Base-by-base conservation (phyloP, 2,329 filamentous ascomycete genomes). In the Nothopassalora personata region DNA sequence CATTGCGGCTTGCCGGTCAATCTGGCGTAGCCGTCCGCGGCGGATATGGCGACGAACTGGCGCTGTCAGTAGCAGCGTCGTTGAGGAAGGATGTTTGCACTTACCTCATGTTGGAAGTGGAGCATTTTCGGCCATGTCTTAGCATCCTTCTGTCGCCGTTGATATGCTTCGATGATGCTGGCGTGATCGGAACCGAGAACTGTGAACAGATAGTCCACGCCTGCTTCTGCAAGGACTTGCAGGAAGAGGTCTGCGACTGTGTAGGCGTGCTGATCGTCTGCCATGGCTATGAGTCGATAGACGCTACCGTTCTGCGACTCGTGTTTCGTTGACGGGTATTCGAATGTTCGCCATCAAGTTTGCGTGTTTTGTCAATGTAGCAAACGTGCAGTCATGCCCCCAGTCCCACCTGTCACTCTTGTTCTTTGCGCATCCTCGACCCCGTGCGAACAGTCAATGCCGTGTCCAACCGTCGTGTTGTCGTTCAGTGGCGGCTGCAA, bases 41-140 rank as follows among this genome's bases (percentile, higher is more conserved):
- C 90, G 57, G 87, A 90, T 68, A 91, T 82, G 28, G 88, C 88
- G 9, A 91, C 87, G 86, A 91, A 90, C 86, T 90, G 65, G 30
- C 46, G 5, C 13, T 39, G 50, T 53, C 43, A 53, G 23, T 30
- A 5, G n/a, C 11, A 48, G 19, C 15, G 4, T 31, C 33, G 27
- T 18, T 51, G 23, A 39, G 49, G 27, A 23, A 27, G 27, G 28
- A 19, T 11, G 6, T 47, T 27, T 53, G 18, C 9, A 3, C 63
- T 15, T 77, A 88, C 86, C 81, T 90, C 88, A 63, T 89, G 89
- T 0, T 87, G 87, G 68, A 88, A 90, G 13, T 87, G 90, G 53
- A 90, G 86, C 59, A 90, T 86, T 60, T 78, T 81, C 3, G 87
- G 87, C 58, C 89, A 89, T 23, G 80, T 77, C 31, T 79, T 80